Percentiles rank a stretch among this genome's conserved stretches.
Conservation (phyloP, 352 stramenopile genomes). For the Globisporangium lucens region DNA sequence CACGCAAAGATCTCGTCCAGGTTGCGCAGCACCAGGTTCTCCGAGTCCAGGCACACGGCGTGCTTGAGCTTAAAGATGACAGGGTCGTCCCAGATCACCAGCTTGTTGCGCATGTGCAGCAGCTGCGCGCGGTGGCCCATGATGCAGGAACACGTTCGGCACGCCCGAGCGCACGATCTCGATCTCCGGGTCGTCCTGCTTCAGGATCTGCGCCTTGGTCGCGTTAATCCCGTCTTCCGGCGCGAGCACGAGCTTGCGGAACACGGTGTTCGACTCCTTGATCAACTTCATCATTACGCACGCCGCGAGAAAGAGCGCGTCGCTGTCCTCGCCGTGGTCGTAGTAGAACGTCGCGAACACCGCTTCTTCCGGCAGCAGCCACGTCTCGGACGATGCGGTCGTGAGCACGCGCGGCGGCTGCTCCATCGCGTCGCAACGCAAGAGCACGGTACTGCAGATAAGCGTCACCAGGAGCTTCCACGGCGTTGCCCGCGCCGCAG, state of each 20-base stretch:
- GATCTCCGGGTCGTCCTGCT: conserved; percentile 51
- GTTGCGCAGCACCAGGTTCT: conserved; percentile 78
- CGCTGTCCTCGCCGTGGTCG: conserved; percentile 25
- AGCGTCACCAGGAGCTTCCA: background rate
- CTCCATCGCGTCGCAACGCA: background rate
- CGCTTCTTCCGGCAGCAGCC: conserved; percentile 16
- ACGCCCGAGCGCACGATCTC: conserved; percentile 65
- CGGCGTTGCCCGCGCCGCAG: background rate
- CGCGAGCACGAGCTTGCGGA: conserved; percentile 67
- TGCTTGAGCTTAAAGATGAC: conserved; percentile 58
- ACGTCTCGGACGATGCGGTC: background rate
- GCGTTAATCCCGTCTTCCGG: conserved; percentile 54
- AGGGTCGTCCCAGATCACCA: conserved; percentile 78
- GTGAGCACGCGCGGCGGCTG: conserved; percentile 8
- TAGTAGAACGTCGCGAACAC: conserved; percentile 30
- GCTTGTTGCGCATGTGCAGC: conserved; percentile 82
- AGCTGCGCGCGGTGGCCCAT: conserved; percentile 66
- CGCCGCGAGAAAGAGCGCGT: conserved; percentile 23
- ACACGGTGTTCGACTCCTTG: conserved; percentile 38
- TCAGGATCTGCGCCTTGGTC: conserved; percentile 35
- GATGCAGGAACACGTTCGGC: conserved; percentile 66
- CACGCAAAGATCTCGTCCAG: conserved; percentile 83
- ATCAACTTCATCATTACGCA: conserved; percentile 23
- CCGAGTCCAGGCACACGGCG: conserved; percentile 71
- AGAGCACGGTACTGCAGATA: background rate